phyloP scores from a whole-genome alignment of 129 eudicot species.

The Helianthus annuus region HanXRQr2.0-SUNRISE NC_035435.2:41039460-41039959 shows the following conservation, averaged over 20 bases:
- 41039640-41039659: too few species aligned
- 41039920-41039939: constrained; percentile 51
- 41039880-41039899: constrained; percentile 49
- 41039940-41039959: constrained; percentile 43
- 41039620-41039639: too few species aligned
- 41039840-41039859: constrained; percentile 61
- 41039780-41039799: constrained; percentile 55
- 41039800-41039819: constrained; percentile 68
- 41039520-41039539: too few species aligned
- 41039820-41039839: constrained; percentile 39
- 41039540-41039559: too few species aligned
- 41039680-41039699: background rate
- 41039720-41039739: background rate
- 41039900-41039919: constrained; percentile 63
- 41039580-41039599: too few species aligned
- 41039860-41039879: constrained; percentile 61
- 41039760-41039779: background rate
- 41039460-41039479: too few species aligned
- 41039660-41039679: background rate
- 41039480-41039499: too few species aligned
- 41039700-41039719: background rate
- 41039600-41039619: too few species aligned
- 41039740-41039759: background rate
- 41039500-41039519: too few species aligned
- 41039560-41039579: too few species aligned